phyloP scores from a whole-genome alignment of 2,329 filamentous ascomycete species.

The Cladosporium sphaerospermum region DNA sequence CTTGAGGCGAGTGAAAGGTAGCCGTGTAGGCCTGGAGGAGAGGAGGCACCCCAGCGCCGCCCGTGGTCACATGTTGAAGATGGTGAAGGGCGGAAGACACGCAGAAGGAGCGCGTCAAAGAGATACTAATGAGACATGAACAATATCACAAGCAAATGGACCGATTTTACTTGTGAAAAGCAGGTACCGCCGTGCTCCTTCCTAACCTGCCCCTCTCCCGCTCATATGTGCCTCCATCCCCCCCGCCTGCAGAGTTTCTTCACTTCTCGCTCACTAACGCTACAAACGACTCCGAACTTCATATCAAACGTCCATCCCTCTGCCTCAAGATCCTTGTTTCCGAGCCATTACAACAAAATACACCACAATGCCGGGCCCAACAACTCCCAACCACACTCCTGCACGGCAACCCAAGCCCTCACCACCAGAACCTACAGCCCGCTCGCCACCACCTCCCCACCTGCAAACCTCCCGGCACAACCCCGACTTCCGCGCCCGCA shows the following conservation, averaged over 20 bases:
- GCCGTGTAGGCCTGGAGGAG: too few relatives aligned
- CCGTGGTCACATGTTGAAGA: too few relatives aligned
- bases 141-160: neutral
- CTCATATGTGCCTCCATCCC: too few relatives aligned
- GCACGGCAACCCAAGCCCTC: neutral
- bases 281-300: too few relatives aligned
- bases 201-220: neutral
- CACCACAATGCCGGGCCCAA: neutral
- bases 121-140: neutral
- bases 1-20: too few relatives aligned
- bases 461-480: neutral
- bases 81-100: too few relatives aligned
- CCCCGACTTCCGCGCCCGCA: slow-evolving; percentile 1
- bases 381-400: neutral
- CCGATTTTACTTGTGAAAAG: neutral
- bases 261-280: too few relatives aligned
- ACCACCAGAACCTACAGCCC: neutral
- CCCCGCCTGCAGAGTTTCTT: too few relatives aligned
- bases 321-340: too few relatives aligned
- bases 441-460: neutral
- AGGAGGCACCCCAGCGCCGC: too few relatives aligned
- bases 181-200: neutral
- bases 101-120: neutral
- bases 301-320: too few relatives aligned
- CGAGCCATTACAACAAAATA: neutral